Base-by-base conservation (phyloP, 1,284 basidiomycete species). In the Rhodotorula sp. region DNA sequence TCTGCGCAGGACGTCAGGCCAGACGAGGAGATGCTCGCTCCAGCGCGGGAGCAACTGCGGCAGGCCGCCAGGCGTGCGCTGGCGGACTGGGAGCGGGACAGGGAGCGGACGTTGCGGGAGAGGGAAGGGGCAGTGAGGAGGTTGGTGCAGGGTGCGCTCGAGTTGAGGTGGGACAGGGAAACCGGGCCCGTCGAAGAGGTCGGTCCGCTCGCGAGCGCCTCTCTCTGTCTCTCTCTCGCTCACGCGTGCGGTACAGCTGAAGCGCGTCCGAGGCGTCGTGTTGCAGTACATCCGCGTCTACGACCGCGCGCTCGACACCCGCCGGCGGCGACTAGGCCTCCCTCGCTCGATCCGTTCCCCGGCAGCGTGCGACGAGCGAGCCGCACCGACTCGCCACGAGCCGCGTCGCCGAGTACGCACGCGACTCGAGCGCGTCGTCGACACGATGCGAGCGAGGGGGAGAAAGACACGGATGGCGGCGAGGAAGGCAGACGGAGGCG, bases 161-260 rank as follows among this genome's bases (percentile, higher is more conserved):
- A n/a, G 17, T 47, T 72, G 20, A 56, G 34, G 20, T 72, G 71
- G 71, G 39, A 60, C 27, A n/a, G 71, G 47, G 60, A 59, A 44
- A 24, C 36, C 1, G 71, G 71, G 0, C 71, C 71, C 1, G 52
- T 72, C 7, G 71, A 72, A 46, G 68, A 72, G 68, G 70, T 70
- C 55, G 17, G 62, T 51, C 17, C 10, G 39, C 39, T 44, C 49
- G n/a, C n/a, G n/a, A n/a, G n/a, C n/a, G n/a, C n/a, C n/a, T n/a
- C 27, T 6, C 36, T 62, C 30, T 47, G 34, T 34, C 24, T 7
- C 22, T 51, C 13, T n/a, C 20, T 22, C 24, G 17, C 17, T 27
- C 29, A 5, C 17, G 22, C n/a, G n/a, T n/a, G n/a, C n/a, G n/a
- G n/a, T n/a, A n/a, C n/a, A n/a, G n/a, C n/a, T n/a, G n/a, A n/a